phyloP scores from a whole-genome alignment of 768 basidiomycete genomes.

The Boletus vermiculosoides region DNA sequence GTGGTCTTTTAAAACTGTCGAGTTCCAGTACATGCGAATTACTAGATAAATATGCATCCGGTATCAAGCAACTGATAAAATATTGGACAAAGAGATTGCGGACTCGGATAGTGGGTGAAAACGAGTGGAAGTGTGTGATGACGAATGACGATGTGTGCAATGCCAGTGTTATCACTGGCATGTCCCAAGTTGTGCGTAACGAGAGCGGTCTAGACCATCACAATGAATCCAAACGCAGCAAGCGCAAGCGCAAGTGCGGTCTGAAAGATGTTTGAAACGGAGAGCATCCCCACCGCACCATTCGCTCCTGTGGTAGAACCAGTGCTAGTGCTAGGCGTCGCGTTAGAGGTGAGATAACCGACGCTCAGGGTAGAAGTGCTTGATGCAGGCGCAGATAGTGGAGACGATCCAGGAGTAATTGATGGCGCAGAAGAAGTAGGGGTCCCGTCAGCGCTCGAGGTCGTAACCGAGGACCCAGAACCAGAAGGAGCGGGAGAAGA shows the following conservation, averaged over 20 bases:
- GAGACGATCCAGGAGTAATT: not conserved
- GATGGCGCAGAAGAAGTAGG: slow-evolving; percentile 1
- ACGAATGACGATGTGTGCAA: not conserved
- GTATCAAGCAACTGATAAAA: not conserved
- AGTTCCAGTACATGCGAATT: not conserved
- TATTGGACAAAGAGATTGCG: not conserved
- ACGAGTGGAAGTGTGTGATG: not conserved
- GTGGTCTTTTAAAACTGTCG: not conserved
- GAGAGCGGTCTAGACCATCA: slow-evolving; percentile 14
- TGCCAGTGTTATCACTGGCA: not conserved
- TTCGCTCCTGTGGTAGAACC: slow-evolving; percentile 1
- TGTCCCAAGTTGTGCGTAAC: not conserved
- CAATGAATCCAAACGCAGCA: slow-evolving; percentile 18
- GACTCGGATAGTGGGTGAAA: not conserved
- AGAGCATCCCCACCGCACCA: slow-evolving; percentile 3
- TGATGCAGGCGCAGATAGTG: not conserved
- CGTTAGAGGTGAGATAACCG: not conserved
- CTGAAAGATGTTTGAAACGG: slow-evolving; percentile 11
- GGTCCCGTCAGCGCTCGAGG: slow-evolving; percentile 3
- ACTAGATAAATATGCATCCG: not conserved
- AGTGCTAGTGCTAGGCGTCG: not conserved
- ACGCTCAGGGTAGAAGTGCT: not conserved
- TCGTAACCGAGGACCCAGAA: slow-evolving; percentile 4
- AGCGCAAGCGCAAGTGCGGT: slow-evolving; percentile 19
- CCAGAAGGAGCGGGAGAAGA: slow-evolving; percentile 36